A percentile compares a stretch with the other conserved stretches of the same genome.
Evolutionary conservation across 2,329 filamentous ascomycete genomes (phyloP).

Genomic region (Pseudocercospora macadamiae): DNA sequence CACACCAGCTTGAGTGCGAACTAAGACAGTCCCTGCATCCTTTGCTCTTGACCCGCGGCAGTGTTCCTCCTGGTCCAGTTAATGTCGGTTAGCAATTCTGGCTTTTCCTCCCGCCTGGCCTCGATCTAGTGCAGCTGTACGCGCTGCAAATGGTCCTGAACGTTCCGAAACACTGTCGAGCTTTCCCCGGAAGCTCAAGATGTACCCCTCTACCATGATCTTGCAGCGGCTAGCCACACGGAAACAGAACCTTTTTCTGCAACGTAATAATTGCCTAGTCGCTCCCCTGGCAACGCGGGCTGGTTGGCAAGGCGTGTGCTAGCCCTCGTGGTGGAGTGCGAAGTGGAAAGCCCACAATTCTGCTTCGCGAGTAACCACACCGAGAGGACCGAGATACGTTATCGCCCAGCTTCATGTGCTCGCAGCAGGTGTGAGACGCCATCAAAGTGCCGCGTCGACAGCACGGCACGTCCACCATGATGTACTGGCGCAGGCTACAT

Average conservation of each 20-base stretch:
- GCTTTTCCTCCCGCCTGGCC: background rate
- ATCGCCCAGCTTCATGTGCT: background rate
- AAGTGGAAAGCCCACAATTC: background rate
- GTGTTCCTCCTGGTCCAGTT: background rate
- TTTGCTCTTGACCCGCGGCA: background rate
- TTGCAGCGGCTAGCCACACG: background rate
- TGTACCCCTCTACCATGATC: slow-evolving; percentile 1
- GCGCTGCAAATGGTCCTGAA: background rate
- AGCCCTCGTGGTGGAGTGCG: background rate
- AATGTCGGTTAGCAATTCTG: background rate
- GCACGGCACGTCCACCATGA: slow-evolving; percentile 1
- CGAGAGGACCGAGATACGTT: background rate
- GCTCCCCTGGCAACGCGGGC: background rate
- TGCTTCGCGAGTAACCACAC: slow-evolving; percentile 1
- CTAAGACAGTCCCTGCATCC: background rate
- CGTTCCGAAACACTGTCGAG: slow-evolving; percentile 13
- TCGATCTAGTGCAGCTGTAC: background rate
- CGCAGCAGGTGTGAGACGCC: background rate
- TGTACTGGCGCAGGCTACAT: background rate
- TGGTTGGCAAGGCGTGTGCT: slow-evolving; percentile 1
- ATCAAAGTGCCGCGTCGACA: background rate
- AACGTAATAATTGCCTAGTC: background rate
- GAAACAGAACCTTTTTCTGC: background rate
- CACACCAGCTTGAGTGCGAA: background rate
- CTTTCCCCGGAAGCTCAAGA: slow-evolving; percentile 15